phyloP scores from a whole-genome alignment of 345 rosid species.

The Kandelia obovata region DNA sequence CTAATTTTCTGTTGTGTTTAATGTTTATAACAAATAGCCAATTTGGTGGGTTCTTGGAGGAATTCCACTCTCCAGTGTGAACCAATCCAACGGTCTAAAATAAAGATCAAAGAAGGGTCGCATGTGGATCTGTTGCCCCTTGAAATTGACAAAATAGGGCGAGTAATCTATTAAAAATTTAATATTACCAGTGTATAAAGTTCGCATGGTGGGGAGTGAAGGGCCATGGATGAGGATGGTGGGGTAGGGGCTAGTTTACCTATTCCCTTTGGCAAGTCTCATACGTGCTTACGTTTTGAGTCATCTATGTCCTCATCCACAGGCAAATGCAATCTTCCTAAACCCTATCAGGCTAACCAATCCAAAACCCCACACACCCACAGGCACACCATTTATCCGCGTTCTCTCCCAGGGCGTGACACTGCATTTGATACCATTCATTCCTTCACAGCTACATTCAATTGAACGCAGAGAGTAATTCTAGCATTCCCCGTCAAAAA shows the following conservation, averaged over 20 bases:
- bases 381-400: neutral
- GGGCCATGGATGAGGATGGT: constrained; percentile 16
- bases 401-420: constrained; percentile 5
- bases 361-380: no score
- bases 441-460: neutral
- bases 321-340: constrained; percentile 2
- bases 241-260: constrained; percentile 6
- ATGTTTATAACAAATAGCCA: neutral
- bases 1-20: no score
- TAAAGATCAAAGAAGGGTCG: constrained; percentile 2
- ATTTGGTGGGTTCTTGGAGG: neutral
- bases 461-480: no score
- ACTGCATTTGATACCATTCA: constrained; percentile 12
- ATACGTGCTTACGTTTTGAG: constrained; percentile 18
- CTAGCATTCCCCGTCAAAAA: no score
- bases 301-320: constrained; percentile 15
- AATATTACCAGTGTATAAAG: neutral
- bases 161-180: neutral
- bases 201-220: constrained; percentile 22
- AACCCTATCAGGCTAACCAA: no score
- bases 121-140: neutral
- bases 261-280: constrained; percentile 20
- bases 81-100: neutral
- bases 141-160: constrained; percentile 18
- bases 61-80: neutral